Percentiles rank a stretch among this genome's conserved stretches.
phyloP scores from a whole-genome alignment of 352 stramenopile genomes.

The Phytophthora idaei region DNA sequence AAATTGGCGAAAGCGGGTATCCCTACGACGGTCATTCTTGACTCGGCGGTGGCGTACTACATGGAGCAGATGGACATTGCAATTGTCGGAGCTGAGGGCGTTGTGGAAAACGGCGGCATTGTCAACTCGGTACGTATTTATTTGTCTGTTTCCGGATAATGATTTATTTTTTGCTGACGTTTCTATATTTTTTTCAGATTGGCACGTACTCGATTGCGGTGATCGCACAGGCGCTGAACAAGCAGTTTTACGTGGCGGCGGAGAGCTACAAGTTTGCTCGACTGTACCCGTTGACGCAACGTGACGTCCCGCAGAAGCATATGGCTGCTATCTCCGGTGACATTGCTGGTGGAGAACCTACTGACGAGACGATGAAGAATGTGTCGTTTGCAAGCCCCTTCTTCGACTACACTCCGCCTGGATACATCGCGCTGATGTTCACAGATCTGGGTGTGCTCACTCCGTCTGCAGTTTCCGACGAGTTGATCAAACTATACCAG shows the following conservation, averaged over 20 bases:
- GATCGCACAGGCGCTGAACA: conserved; percentile 95
- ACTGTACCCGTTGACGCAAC: conserved; percentile 97
- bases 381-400: conserved; percentile 90
- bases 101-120: conserved; percentile 98
- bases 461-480: conserved; percentile 97
- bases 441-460: conserved; percentile 98
- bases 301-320: conserved; percentile 90
- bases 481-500: conserved; percentile 98
- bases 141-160: too few species aligned
- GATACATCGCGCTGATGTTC: conserved; percentile 98
- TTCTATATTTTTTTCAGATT: conserved; percentile 54
- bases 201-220: conserved; percentile 96
- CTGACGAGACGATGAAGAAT: conserved; percentile 46
- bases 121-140: conserved; percentile 92
- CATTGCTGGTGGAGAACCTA: conserved; percentile 32
- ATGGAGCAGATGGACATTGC: conserved; percentile 97
- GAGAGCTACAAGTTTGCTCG: conserved; percentile 99
- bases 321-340: conserved; percentile 50
- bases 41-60: conserved; percentile 95
- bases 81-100: conserved; percentile 95
- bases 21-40: conserved; percentile 94
- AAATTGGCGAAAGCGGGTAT: conserved; percentile 90
- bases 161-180: background rate
- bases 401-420: conserved; percentile 97
- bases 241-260: conserved; percentile 98